phyloP scores from a whole-genome alignment of 495 filamentous ascomycete species.

The Cairneyella variabilis region DNA sequence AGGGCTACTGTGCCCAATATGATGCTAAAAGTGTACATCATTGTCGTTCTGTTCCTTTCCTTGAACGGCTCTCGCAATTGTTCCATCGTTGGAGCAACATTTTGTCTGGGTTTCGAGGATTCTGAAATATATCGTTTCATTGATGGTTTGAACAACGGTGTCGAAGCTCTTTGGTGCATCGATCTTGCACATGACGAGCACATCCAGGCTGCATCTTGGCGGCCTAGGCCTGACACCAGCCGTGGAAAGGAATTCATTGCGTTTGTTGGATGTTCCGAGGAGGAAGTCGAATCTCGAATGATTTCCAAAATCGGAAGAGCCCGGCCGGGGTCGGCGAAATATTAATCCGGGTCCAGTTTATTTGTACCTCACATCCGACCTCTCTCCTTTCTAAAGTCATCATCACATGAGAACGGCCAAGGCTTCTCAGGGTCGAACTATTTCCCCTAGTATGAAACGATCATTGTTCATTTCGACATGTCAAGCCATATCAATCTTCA shows the following conservation, averaged over 20 bases:
- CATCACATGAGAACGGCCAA: neutral
- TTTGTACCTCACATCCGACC: neutral
- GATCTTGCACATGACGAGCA: slow-evolving; percentile 23
- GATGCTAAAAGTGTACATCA: slow-evolving; percentile 76
- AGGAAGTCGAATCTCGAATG: slow-evolving; percentile 7
- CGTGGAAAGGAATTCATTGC: slow-evolving; percentile 22
- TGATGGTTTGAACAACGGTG: slow-evolving; percentile 21
- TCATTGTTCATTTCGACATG: too few relatives aligned
- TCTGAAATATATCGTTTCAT: slow-evolving; percentile 17
- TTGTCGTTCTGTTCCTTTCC: slow-evolving; percentile 53
- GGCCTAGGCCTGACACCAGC: slow-evolving; percentile 7
- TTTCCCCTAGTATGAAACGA: too few relatives aligned
- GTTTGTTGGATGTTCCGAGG: neutral
- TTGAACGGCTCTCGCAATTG: slow-evolving; percentile 50
- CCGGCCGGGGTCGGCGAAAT: neutral
- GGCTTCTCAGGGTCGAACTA: too few relatives aligned
- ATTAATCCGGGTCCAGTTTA: slow-evolving; percentile 3
- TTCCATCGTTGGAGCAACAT: slow-evolving; percentile 48
- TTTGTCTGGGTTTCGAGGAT: slow-evolving; percentile 20
- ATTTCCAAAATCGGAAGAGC: slow-evolving; percentile 10
- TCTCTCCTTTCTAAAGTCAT: neutral
- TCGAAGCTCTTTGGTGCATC: neutral
- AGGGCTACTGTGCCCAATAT: slow-evolving; percentile 88
- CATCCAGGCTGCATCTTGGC: slow-evolving; percentile 21
- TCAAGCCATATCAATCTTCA: too few relatives aligned